A percentile compares a stretch with the other conserved stretches of the same genome.
phyloP scores from a whole-genome alignment of 257 asterid species.

The Orobanche coerulescens region DNA sequence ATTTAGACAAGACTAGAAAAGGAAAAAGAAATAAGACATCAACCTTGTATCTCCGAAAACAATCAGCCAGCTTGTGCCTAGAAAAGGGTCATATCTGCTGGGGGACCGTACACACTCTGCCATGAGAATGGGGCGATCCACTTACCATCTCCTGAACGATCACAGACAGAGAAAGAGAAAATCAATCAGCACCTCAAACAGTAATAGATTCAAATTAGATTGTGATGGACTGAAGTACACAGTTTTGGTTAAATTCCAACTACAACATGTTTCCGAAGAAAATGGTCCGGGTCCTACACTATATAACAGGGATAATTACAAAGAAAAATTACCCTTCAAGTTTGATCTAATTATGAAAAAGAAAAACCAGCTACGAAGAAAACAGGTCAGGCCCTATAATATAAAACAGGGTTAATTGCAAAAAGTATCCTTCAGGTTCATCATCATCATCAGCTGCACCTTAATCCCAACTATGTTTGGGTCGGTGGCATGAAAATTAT shows the following conservation, averaged over 20 bases:
- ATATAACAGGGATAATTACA: not conserved
- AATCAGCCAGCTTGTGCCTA: slow-evolving; percentile 29
- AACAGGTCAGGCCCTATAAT: no score
- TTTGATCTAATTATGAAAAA: no score
- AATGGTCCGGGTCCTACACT: not conserved
- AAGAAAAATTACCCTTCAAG: not conserved
- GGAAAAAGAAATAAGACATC: not conserved
- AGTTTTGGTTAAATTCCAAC: not conserved
- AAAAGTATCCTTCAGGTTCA: no score
- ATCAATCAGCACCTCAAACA: no score
- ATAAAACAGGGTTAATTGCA: no score
- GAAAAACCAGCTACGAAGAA: no score
- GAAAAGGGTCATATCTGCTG: slow-evolving; percentile 67
- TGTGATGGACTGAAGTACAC: not conserved
- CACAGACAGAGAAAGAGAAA: no score
- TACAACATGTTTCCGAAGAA: slow-evolving; percentile 3
- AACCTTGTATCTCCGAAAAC: not conserved
- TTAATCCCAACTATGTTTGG: no score
- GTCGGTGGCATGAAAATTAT: no score
- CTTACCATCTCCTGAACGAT: slow-evolving; percentile 45
- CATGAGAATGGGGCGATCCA: slow-evolving; percentile 83
- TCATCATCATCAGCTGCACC: no score
- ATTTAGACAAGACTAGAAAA: no score
- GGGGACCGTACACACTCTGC: slow-evolving; percentile 93
- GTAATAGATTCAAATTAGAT: slow-evolving; percentile 1